Percentiles rank a stretch among this genome's conserved stretches.
phyloP scores from a whole-genome alignment of 2,329 filamentous ascomycete species.

The Alternaria arborescens region DNA sequence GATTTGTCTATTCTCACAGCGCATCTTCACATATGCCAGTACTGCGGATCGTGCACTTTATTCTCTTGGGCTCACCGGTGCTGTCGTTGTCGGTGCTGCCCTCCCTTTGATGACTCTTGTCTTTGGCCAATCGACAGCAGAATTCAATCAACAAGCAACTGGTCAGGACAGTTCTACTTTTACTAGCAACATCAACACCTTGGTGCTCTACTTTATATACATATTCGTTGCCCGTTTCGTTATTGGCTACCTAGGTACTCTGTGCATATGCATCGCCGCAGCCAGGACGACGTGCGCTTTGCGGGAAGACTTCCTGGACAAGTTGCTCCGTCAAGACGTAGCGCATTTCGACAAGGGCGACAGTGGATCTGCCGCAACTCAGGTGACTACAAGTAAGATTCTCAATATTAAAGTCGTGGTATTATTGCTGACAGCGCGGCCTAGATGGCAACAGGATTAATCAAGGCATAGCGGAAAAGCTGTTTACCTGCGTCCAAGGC shows the following conservation, averaged over 20 bases:
- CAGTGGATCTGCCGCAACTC: constrained; percentile 27
- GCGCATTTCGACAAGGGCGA: constrained; percentile 32
- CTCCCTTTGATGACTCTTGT: constrained; percentile 74
- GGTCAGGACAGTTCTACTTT: constrained; percentile 13
- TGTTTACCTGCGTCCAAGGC: constrained; percentile 54
- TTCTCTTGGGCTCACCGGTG: constrained; percentile 28
- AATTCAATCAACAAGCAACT: constrained; percentile 22
- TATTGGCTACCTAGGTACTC: constrained; percentile 76
- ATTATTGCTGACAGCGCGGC: not conserved
- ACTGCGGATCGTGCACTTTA: constrained; percentile 12
- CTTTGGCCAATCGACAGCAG: constrained; percentile 29
- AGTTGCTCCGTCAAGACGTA: constrained; percentile 42
- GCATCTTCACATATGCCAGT: constrained; percentile 21
- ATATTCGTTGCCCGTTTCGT: constrained; percentile 55
- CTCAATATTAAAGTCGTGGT: not conserved
- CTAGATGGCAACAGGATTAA: constrained; percentile 25
- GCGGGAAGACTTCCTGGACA: constrained; percentile 68
- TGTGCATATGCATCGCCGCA: constrained; percentile 79
- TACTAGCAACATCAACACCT: constrained; percentile 16
- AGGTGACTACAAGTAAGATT: constrained; percentile 20
- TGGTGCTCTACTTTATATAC: constrained; percentile 39
- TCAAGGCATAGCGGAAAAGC: constrained; percentile 37
- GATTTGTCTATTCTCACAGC: constrained; percentile 7
- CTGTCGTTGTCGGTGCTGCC: constrained; percentile 74
- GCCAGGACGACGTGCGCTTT: constrained; percentile 54